phyloP scores from a whole-genome alignment of 768 basidiomycete species.

The Wakefieldia striispora region DNA sequence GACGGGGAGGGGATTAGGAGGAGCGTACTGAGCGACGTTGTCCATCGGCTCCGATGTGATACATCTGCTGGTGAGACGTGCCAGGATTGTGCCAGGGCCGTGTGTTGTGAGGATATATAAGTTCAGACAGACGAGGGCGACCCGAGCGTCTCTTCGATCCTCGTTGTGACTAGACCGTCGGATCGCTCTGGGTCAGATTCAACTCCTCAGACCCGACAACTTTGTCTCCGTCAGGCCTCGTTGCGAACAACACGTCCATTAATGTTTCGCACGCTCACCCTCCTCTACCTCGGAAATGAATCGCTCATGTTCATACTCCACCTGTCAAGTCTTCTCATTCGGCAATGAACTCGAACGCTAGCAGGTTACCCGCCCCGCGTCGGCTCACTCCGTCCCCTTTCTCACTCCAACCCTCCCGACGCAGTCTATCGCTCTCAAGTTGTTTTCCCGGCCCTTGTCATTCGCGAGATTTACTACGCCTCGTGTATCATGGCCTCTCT shows the following conservation, averaged over 20 bases:
- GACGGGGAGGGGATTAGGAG: conserved; percentile 28
- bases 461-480: conserved; percentile 3
- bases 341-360: conserved; percentile 24
- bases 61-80: conserved; percentile 36
- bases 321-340: conserved; percentile 12
- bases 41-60: conserved; percentile 37
- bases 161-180: too few species aligned
- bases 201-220: conserved; percentile 19
- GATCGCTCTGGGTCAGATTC: conserved; percentile 1
- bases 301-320: conserved; percentile 29
- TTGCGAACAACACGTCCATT: conserved; percentile 13
- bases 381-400: too few species aligned
- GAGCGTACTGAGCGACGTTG: conserved; percentile 33
- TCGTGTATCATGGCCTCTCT: conserved; percentile 29
- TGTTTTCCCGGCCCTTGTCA: too few species aligned
- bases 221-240: conserved; percentile 19
- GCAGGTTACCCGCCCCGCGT: not conserved
- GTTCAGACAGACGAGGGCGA: too few species aligned
- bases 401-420: conserved; percentile 1
- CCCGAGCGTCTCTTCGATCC: too few species aligned
- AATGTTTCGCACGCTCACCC: not conserved
- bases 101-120: conserved; percentile 1
- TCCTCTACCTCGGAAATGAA: conserved; percentile 34
- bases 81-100: conserved; percentile 26
- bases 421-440: not conserved